Conservation (phyloP, 306 rosid species). For the Coriaria nepalensis region DNA sequence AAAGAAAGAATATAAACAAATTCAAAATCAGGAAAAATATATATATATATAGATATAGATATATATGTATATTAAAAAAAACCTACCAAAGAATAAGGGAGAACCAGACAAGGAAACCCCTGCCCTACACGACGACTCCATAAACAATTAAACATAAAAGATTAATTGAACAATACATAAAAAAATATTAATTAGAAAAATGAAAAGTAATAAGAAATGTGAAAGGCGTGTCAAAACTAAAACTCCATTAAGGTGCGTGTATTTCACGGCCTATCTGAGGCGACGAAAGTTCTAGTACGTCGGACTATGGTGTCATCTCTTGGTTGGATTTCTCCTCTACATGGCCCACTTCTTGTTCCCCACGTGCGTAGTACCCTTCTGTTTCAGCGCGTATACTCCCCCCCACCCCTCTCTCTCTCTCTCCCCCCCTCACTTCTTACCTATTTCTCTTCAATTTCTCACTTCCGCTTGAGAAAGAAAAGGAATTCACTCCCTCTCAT, state of each 20-base stretch:
- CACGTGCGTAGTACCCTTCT: slow-evolving; percentile 33
- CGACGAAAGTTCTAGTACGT: slow-evolving; percentile 27
- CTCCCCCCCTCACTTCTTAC: slow-evolving; percentile 15
- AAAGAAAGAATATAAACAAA: not conserved
- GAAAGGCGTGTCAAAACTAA: slow-evolving; percentile 1
- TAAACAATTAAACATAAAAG: slow-evolving; percentile 23
- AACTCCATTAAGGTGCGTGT: slow-evolving; percentile 27
- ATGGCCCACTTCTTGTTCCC: slow-evolving; percentile 9
- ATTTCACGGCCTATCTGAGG: slow-evolving; percentile 17
- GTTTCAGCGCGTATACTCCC: slow-evolving; percentile 22
- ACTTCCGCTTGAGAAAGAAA: not conserved
- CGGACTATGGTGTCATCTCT: slow-evolving; percentile 17
- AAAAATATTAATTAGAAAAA: too few species aligned
- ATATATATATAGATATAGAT: not conserved
- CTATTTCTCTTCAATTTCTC: slow-evolving; percentile 6
- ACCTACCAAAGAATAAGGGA: slow-evolving; percentile 16
- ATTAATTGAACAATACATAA: not conserved
- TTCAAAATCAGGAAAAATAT: not conserved
- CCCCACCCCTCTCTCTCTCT: slow-evolving; percentile 11
- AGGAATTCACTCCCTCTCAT: not conserved
- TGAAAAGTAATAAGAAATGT: not conserved
- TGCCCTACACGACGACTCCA: slow-evolving; percentile 41
- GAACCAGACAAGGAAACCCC: slow-evolving; percentile 34
- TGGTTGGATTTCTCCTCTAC: slow-evolving; percentile 18
- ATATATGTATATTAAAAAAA: not conserved